phyloP scores from a whole-genome alignment of 1,139 yeast genomes.

The Arxiozyma slooffiae region DNA sequence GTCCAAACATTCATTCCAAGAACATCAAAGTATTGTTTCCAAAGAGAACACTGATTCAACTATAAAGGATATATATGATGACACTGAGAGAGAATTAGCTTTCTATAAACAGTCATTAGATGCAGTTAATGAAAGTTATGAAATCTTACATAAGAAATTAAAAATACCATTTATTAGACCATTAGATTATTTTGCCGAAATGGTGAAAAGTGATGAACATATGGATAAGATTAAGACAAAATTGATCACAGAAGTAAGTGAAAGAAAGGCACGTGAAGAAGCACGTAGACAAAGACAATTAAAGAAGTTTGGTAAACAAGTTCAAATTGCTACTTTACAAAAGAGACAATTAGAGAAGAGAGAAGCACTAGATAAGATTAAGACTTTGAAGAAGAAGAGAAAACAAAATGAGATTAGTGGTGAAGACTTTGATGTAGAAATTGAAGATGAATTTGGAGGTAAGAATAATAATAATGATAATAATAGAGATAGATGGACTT shows the following conservation, averaged over 20 bases:
- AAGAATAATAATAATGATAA: slow-evolving; percentile 18
- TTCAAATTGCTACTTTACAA: slow-evolving; percentile 86
- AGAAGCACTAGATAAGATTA: slow-evolving; percentile 83
- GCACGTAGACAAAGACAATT: slow-evolving; percentile 90
- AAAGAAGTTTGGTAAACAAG: slow-evolving; percentile 96
- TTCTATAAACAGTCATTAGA: slow-evolving; percentile 88
- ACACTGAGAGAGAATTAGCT: slow-evolving; percentile 75
- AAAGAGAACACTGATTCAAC: slow-evolving; percentile 48
- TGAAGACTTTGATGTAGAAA: slow-evolving; percentile 53
- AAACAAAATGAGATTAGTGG: slow-evolving; percentile 60
- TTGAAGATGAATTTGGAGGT: slow-evolving; percentile 58
- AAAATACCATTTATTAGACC: slow-evolving; percentile 90
- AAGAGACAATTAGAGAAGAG: slow-evolving; percentile 91
- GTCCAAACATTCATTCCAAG: slow-evolving; percentile 64
- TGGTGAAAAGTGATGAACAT: slow-evolving; percentile 96
- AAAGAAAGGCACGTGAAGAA: slow-evolving; percentile 85
- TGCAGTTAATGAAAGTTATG: slow-evolving; percentile 69
- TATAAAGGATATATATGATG: slow-evolving; percentile 87
- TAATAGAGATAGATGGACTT: slow-evolving; percentile 21
- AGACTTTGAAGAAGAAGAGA: slow-evolving; percentile 79
- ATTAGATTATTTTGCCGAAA: slow-evolving; percentile 91
- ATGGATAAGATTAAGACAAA: slow-evolving; percentile 88
- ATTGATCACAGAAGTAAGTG: slow-evolving; percentile 75
- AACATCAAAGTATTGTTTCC: slow-evolving; percentile 69
- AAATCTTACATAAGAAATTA: slow-evolving; percentile 44